Evolutionary conservation across 2,329 filamentous ascomycete genomes (phyloP), one percentile per base, ranked within the genome.

Genomic region (Orbilia brochopaga): DNA sequence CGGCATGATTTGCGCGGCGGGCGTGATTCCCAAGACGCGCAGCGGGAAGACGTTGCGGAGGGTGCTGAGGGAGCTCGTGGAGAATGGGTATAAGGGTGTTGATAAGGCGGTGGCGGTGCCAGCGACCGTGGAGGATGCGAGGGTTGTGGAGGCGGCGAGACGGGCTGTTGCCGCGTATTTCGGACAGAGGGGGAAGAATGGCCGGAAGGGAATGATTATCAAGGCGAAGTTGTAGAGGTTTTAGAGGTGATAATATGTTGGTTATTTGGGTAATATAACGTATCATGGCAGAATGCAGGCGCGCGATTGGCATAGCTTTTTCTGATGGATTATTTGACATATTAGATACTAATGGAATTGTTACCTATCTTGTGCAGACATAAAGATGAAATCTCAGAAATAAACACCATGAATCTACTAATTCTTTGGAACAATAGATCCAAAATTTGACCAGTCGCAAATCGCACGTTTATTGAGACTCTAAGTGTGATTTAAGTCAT

Each of bases 21-120:
- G 88, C 15, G 92, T 96, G 84, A 96, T 97, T 58, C 92, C 93
- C 4, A 92, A 92, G 82, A 97, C 93, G 15, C 82, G 92, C 27
- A 91, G 88, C n/a, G 93, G 93, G 27, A 97, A 97, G 84, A 96
- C 91, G 2, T 80, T 97, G 69, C 83, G 92, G 2, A 83, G 92
- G 23, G 91, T 96, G 32, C 80, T 97, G 78, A 84, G 90, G 32
- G 90, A 96, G 80, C 81, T 97, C 75, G 81, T 96, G 15, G 92
- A 97, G 81, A 91, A 95, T 77, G 91, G 86, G 0, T 86, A 88
- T 3, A 84, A 88, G 69, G 90, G 86, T 0, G 89, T 89, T 75
- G 87, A 88, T 15, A 89, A 86, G 78, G 82, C 85, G 53, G 88
- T 96, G 1, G 83, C 83, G 73, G 86, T 93, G 51, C 92, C 92